Evolutionary conservation across 768 basidiomycete species (phyloP), one percentile per base, ranked within the genome.

Genomic region (Sutorius australiensis): DNA sequence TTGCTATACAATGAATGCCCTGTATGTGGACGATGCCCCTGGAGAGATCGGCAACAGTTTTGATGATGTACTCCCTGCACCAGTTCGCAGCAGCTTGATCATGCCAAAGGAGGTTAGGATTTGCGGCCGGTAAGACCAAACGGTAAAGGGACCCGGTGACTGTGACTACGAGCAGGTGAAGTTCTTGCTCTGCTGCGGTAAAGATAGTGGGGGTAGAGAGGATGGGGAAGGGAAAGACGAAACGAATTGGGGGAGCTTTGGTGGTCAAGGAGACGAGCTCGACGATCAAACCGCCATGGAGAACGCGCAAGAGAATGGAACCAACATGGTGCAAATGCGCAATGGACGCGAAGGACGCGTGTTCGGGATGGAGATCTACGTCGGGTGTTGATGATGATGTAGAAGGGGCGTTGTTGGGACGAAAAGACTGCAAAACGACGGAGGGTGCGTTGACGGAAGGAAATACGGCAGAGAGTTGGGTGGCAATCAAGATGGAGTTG

Each of bases 201-300:
- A 87, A 80, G 46, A 92, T 63, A 19, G 83, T 78, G 3, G 92
- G 90, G 44, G 77, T 72, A 12, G 84, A 76, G 27, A 89, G 67
- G 46, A 93, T 68, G 34, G 79, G 64, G 10, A 87, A 81, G 34
- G 90, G 89, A 60, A 92, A 90, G 58, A 88, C 76, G 66, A 94
- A 82, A 52, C 89, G 83, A 56, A 92, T 78, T 16, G 90, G 83
- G 31, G 79, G 74, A 3, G 84, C 73, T 57, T 81, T 73, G 1
- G 79, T 77, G 6, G 87, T 81, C 41, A 92, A 73, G n/a, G 90
- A 89, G 34, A 84, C 64, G 42, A 95, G 80, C 63, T 94, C 89
- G 39, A 92, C 69, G 46, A 91, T 84, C 56, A 83, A 70, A 24
- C 85, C 86, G 41, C 79, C 82, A 56, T 92, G 86, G 49, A 92